Conservation (phyloP, 2,329 filamentous ascomycete species). For the Arthrinium puccinioides region DNA sequence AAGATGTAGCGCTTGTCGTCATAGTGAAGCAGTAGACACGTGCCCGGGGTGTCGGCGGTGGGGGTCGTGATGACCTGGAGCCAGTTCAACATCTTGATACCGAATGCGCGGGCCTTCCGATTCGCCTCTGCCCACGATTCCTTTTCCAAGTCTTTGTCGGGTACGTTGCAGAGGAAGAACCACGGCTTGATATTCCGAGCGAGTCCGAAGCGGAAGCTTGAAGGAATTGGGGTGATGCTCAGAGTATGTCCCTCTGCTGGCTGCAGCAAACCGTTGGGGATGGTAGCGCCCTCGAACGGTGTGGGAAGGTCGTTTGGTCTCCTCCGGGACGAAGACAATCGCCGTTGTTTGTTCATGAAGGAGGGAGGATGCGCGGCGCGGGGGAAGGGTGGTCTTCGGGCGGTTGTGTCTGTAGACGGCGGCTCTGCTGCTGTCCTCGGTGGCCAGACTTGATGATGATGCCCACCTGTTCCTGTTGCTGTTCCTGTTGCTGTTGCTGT, state of each 20-base stretch:
- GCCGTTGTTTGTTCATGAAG: too few relatives aligned
- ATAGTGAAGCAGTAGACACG: conserved; percentile 69
- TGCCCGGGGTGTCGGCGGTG: conserved; percentile 81
- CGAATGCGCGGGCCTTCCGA: not conserved
- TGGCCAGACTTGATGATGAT: too few relatives aligned
- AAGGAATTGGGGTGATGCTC: not conserved
- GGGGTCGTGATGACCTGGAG: conserved; percentile 75
- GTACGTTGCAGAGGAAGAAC: not conserved
- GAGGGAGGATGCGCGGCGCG: too few relatives aligned
- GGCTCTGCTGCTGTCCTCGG: too few relatives aligned
- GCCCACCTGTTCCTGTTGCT: too few relatives aligned
- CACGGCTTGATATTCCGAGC: not conserved
- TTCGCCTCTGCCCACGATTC: not conserved
- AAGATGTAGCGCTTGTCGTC: conserved; percentile 79
- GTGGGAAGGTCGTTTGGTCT: too few relatives aligned
- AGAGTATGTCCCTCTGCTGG: not conserved
- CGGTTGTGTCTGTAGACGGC: too few relatives aligned
- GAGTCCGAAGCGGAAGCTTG: not conserved
- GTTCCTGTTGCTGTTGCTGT: too few relatives aligned
- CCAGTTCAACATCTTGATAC: conserved; percentile 59
- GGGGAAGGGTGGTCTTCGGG: too few relatives aligned
- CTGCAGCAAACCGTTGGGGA: conserved; percentile 1
- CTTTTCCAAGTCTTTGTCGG: conserved; percentile 1
- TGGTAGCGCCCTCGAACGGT: not conserved
- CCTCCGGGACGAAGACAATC: too few relatives aligned